Evolutionary conservation across 768 basidiomycete genomes (phyloP).

Genomic region (Panaeolus cyanescens): DNA sequence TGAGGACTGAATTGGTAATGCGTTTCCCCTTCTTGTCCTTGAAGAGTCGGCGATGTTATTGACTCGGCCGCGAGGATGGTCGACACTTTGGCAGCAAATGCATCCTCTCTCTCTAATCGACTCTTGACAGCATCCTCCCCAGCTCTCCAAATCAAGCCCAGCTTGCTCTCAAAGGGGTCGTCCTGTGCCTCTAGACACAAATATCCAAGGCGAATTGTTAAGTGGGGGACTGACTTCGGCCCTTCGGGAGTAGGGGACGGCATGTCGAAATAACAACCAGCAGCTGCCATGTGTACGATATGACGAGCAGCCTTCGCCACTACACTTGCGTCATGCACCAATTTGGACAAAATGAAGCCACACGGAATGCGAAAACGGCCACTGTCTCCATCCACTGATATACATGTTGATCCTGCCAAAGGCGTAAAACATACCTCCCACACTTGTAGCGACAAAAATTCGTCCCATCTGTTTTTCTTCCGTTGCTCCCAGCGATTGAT

Average conservation of each 20-base stretch:
- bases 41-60: slow-evolving; percentile 16
- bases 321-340: slow-evolving; percentile 71
- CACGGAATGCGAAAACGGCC: slow-evolving; percentile 79
- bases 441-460: slow-evolving; percentile 60
- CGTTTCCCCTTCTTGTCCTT: slow-evolving; percentile 35
- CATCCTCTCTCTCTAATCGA: slow-evolving; percentile 75
- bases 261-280: slow-evolving; percentile 53
- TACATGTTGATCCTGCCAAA: slow-evolving; percentile 30
- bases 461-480: slow-evolving; percentile 63
- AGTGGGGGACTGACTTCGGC: slow-evolving; percentile 69
- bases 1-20: slow-evolving; percentile 59
- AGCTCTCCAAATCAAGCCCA: slow-evolving; percentile 74
- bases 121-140: slow-evolving; percentile 72
- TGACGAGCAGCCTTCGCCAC: slow-evolving; percentile 77
- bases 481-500: slow-evolving; percentile 36
- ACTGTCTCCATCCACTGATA: slow-evolving; percentile 62
- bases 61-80: slow-evolving; percentile 52
- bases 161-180: slow-evolving; percentile 77
- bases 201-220: slow-evolving; percentile 58
- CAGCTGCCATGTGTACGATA: slow-evolving; percentile 54
- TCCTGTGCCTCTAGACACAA: slow-evolving; percentile 81
- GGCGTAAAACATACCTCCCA: slow-evolving; percentile 44
- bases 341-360: slow-evolving; percentile 72
- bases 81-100: slow-evolving; percentile 78
- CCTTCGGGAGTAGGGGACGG: slow-evolving; percentile 69